Evolutionary conservation across 805 yeast genomes (phyloP).

Genomic region (Kodamaea hsintzibuensis): DNA sequence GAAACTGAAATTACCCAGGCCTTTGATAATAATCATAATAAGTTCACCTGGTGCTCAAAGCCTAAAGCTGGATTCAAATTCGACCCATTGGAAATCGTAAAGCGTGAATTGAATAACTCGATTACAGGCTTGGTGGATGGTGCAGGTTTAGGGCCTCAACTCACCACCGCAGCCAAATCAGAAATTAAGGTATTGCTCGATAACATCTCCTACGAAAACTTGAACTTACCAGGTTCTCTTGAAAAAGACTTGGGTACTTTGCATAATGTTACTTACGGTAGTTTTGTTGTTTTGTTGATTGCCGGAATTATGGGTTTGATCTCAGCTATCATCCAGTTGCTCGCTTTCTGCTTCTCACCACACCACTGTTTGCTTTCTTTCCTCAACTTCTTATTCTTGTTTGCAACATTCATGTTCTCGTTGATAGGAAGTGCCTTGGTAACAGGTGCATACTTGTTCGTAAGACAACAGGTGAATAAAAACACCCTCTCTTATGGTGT

Average conservation of each 20-base stretch:
- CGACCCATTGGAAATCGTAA: constrained; percentile 47
- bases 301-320: constrained; percentile 38
- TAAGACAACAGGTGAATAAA: constrained; percentile 53
- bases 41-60: constrained; percentile 51
- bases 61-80: constrained; percentile 58
- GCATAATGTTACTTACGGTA: constrained; percentile 52
- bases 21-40: constrained; percentile 27
- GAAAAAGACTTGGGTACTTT: constrained; percentile 46
- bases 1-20: constrained; percentile 13
- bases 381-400: constrained; percentile 45
- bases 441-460: constrained; percentile 59
- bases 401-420: constrained; percentile 46
- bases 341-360: constrained; percentile 42
- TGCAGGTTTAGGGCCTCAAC: constrained; percentile 21
- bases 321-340: constrained; percentile 49
- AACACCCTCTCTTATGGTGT: constrained; percentile 53
- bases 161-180: constrained; percentile 14
- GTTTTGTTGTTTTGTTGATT: constrained; percentile 47
- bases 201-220: constrained; percentile 27
- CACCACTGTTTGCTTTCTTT: constrained; percentile 47
- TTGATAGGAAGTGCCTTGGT: constrained; percentile 53
- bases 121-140: constrained; percentile 24
- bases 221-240: constrained; percentile 57
- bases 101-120: constrained; percentile 31
- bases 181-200: constrained; percentile 23